phyloP scores from a whole-genome alignment of 768 basidiomycete genomes.

The Trametes coccinea region DNA sequence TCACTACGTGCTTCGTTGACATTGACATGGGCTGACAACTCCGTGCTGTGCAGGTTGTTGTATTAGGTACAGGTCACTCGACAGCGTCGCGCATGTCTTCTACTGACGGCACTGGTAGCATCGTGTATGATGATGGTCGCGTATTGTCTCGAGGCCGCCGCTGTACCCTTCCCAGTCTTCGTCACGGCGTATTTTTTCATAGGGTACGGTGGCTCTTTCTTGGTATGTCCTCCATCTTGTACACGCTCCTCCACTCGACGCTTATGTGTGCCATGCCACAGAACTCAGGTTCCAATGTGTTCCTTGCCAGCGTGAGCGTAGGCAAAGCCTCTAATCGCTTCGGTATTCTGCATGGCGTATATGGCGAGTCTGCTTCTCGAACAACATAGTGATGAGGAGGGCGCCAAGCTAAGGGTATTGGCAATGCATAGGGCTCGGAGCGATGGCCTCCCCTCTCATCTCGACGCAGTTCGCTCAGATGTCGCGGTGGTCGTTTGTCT shows the following conservation, averaged over 20 bases:
- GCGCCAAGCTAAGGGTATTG: too few species aligned
- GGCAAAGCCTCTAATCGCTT: constrained; percentile 57
- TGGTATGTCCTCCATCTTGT: background rate
- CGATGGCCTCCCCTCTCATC: constrained; percentile 50
- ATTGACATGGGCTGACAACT: background rate
- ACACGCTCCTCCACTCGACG: too few species aligned
- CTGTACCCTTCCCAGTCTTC: constrained; percentile 65
- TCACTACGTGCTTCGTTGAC: too few species aligned
- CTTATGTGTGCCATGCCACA: constrained; percentile 25
- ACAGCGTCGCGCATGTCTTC: too few species aligned
- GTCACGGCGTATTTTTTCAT: constrained; percentile 46
- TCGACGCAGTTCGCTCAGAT: constrained; percentile 48
- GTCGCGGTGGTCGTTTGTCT: constrained; percentile 45
- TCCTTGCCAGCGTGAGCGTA: constrained; percentile 56
- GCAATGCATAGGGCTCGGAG: constrained; percentile 34
- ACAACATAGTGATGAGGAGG: background rate
- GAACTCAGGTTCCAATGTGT: constrained; percentile 75
- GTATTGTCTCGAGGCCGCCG: constrained; percentile 53
- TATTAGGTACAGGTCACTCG: background rate
- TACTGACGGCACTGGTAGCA: constrained; percentile 34
- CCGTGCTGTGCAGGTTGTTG: background rate
- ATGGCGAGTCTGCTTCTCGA: constrained; percentile 39
- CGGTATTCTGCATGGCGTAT: constrained; percentile 47
- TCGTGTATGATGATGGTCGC: constrained; percentile 52
- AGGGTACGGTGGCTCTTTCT: constrained; percentile 44